Evolutionary conservation across 1,284 basidiomycete genomes (phyloP).

Genomic region (Irpex sp.): DNA sequence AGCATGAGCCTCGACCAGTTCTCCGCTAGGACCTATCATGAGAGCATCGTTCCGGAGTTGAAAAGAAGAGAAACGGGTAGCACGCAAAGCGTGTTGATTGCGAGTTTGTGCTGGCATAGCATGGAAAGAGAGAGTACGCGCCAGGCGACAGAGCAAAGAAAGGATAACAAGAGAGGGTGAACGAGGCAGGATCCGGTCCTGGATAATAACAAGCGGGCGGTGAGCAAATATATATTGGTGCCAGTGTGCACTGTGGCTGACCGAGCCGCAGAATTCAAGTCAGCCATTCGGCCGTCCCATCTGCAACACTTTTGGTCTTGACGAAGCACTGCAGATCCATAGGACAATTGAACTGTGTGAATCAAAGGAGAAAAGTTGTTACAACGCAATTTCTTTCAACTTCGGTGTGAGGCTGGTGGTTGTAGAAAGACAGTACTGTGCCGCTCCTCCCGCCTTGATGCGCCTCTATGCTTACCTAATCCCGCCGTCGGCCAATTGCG

Average conservation of each 20-base stretch:
- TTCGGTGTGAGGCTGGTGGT: not conserved
- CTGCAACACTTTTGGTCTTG: no score
- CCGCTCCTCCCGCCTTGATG: not conserved
- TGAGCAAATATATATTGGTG: not conserved
- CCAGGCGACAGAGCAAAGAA: not conserved
- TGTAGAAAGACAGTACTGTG: not conserved
- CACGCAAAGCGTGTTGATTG: not conserved
- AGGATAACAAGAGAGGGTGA: not conserved
- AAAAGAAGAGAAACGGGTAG: not conserved
- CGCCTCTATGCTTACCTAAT: not conserved
- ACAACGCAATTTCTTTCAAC: no score
- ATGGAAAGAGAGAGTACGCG: not conserved
- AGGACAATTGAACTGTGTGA: no score
- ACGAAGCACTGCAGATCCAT: no score
- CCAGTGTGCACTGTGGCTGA: not conserved
- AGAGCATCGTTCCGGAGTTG: constrained; percentile 6
- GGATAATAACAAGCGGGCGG: not conserved
- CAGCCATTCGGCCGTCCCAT: not conserved
- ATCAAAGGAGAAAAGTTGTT: no score
- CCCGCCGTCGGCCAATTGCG: constrained; percentile 1
- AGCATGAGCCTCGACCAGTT: constrained; percentile 10
- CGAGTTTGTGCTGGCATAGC: not conserved
- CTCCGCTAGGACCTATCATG: constrained; percentile 14
- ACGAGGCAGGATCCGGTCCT: not conserved
- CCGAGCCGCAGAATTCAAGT: not conserved